These are phyloP conservation scores for Naganishia antarctica DNA, from an alignment of 768 basidiomycete species.

Conservation along the genomic window DNA sequence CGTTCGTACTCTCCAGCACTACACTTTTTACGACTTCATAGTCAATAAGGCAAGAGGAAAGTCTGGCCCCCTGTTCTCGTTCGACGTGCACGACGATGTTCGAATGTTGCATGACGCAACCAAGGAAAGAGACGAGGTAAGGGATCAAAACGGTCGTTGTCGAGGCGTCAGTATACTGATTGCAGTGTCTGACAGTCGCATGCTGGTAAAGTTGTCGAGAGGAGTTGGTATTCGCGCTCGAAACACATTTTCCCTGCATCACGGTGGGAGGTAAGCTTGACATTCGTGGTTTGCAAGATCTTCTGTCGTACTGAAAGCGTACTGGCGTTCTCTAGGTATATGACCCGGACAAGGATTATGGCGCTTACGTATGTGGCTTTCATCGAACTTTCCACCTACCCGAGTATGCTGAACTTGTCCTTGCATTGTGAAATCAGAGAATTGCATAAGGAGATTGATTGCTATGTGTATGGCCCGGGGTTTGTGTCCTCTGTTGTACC, in stretches of 20 bases:
- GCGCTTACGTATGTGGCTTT: constrained; percentile 70
- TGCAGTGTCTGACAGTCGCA: constrained; percentile 54
- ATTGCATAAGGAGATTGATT: neutral
- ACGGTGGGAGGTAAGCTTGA: constrained; percentile 71
- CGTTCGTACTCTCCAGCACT: constrained; percentile 73
- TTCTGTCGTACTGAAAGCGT: neutral
- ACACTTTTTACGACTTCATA: constrained; percentile 98
- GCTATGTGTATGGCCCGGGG: too few species aligned
- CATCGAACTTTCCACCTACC: too few species aligned
- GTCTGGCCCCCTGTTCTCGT: constrained; percentile 94
- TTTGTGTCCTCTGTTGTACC: constrained; percentile 85
- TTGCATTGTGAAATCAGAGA: neutral
- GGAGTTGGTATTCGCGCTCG: constrained; percentile 89
- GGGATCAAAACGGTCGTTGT: constrained; percentile 14
- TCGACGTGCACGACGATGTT: constrained; percentile 98
- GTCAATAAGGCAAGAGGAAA: constrained; percentile 97
- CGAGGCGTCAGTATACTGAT: neutral
- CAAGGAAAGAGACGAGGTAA: constrained; percentile 90
- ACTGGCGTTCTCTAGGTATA: constrained; percentile 55
- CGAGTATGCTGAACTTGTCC: too few species aligned
- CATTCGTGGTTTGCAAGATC: too few species aligned
- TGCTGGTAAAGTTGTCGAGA: constrained; percentile 95
- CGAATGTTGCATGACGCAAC: constrained; percentile 89
- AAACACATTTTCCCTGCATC: constrained; percentile 98
- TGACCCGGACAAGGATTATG: constrained; percentile 89